Evolutionary conservation across 1,284 basidiomycete species (phyloP).

Genomic region (Marasmius oreades): DNA sequence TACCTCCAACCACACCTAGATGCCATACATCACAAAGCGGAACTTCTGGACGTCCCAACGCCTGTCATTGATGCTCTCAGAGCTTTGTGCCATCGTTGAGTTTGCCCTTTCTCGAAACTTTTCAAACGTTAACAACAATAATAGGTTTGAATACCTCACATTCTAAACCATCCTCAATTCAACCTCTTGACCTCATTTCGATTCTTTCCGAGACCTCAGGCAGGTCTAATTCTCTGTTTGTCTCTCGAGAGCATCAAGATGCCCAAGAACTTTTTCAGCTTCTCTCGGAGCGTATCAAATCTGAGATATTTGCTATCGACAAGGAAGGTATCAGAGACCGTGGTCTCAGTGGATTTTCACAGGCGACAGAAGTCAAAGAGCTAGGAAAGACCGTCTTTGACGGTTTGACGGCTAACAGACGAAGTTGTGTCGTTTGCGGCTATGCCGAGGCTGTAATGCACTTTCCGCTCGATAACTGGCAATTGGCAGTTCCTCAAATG

Average conservation of each 20-base stretch:
- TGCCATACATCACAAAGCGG: slow-evolving; percentile 68
- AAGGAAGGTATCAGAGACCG: slow-evolving; percentile 63
- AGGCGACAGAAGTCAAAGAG: slow-evolving; percentile 32
- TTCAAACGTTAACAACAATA: neutral
- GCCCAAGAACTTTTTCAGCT: slow-evolving; percentile 95
- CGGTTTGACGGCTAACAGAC: slow-evolving; percentile 77
- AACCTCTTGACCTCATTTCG: slow-evolving; percentile 68
- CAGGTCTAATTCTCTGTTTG: slow-evolving; percentile 65
- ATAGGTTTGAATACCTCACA: slow-evolving; percentile 73
- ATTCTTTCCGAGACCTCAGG: slow-evolving; percentile 61
- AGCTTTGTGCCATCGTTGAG: slow-evolving; percentile 61
- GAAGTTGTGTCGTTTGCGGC: slow-evolving; percentile 79
- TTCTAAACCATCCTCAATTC: slow-evolving; percentile 53
- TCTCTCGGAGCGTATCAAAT: slow-evolving; percentile 82
- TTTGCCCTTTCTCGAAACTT: slow-evolving; percentile 10
- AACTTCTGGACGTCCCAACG: slow-evolving; percentile 71
- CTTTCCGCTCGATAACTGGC: slow-evolving; percentile 80
- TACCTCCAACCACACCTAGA: slow-evolving; percentile 77
- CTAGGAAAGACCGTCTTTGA: slow-evolving; percentile 72
- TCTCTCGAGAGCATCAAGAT: slow-evolving; percentile 89
- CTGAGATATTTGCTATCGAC: slow-evolving; percentile 66
- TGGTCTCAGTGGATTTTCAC: slow-evolving; percentile 55
- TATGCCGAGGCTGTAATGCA: slow-evolving; percentile 90
- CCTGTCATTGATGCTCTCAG: slow-evolving; percentile 80
- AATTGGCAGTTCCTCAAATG: slow-evolving; percentile 68